phyloP scores from a whole-genome alignment of 2,329 filamentous ascomycete species.

The Exserohilum turcica region DNA sequence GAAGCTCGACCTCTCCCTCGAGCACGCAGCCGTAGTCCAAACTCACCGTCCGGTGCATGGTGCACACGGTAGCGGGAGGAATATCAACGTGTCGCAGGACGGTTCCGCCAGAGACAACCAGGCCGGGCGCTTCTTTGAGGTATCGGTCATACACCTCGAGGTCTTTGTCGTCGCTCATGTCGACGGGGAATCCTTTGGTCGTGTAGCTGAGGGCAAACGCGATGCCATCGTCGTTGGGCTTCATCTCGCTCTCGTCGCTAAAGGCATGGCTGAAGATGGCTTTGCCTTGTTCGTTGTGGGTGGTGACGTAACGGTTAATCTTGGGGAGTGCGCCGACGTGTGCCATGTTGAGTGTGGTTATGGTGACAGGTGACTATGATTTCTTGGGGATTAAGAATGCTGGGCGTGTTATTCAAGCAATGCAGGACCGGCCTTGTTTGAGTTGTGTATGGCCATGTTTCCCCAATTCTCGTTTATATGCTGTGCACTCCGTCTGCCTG shows the following conservation, averaged over 20 bases:
- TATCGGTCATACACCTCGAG: slow-evolving; percentile 53
- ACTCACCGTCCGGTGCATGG: slow-evolving; percentile 50
- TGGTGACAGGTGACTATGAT: not conserved
- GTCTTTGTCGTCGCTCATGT: slow-evolving; percentile 55
- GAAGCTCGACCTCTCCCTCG: slow-evolving; percentile 46
- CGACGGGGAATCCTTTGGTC: slow-evolving; percentile 54
- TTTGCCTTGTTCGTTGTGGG: slow-evolving; percentile 44
- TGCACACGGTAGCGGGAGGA: slow-evolving; percentile 39
- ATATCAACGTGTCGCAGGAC: slow-evolving; percentile 53
- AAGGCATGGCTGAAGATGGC: slow-evolving; percentile 46
- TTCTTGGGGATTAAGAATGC: not conserved
- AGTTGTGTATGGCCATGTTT: not conserved
- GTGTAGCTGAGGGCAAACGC: slow-evolving; percentile 58
- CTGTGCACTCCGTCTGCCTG: not conserved
- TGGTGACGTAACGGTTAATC: slow-evolving; percentile 46
- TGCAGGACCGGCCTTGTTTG: not conserved
- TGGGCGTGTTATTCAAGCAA: not conserved
- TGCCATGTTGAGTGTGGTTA: slow-evolving; percentile 33
- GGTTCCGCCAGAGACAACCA: slow-evolving; percentile 56
- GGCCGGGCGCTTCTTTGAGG: slow-evolving; percentile 54
- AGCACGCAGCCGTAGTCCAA: slow-evolving; percentile 49
- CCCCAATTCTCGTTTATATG: not conserved
- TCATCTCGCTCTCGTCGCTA: slow-evolving; percentile 44
- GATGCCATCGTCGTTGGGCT: slow-evolving; percentile 51
- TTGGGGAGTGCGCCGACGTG: slow-evolving; percentile 39